A percentile compares a stretch with the other conserved stretches of the same genome.
Conservation (phyloP, 257 asterid species). For the Haberlea rhodopensis region DNA sequence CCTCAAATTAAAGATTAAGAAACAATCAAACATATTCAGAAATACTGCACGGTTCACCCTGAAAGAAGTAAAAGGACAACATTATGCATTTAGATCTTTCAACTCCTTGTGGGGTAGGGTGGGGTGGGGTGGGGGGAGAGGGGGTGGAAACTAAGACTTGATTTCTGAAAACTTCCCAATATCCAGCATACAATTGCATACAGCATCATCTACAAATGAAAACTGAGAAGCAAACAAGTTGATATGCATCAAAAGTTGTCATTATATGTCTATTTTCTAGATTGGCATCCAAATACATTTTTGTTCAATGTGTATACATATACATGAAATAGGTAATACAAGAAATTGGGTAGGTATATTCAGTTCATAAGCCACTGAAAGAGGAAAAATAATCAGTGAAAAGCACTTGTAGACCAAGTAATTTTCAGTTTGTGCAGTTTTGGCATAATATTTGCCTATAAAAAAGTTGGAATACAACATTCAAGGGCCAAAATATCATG, state of each 20-base stretch:
- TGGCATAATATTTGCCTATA: not conserved
- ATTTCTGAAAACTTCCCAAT: not conserved
- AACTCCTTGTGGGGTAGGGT: too few relatives aligned
- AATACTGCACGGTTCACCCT: too few relatives aligned
- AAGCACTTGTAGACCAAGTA: too few relatives aligned
- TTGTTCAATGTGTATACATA: too few relatives aligned
- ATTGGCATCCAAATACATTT: not conserved
- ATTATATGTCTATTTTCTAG: not conserved
- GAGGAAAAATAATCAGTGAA: not conserved
- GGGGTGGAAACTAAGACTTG: too few relatives aligned
- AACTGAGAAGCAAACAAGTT: not conserved
- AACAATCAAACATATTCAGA: not conserved
- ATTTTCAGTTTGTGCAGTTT: too few relatives aligned
- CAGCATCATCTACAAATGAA: not conserved
- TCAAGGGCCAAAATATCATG: not conserved
- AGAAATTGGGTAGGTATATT: not conserved
- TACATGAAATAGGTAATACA: too few relatives aligned
- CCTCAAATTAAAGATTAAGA: not conserved
- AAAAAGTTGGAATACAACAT: not conserved
- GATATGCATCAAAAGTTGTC: not conserved
- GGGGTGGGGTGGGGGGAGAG: too few relatives aligned
- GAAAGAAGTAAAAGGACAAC: too few relatives aligned
- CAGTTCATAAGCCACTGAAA: not conserved
- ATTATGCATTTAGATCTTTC: too few relatives aligned
- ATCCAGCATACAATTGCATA: not conserved